Evolutionary conservation across 2,329 filamentous ascomycete genomes (phyloP).

Genomic region (Colletotrichum trifolii): DNA sequence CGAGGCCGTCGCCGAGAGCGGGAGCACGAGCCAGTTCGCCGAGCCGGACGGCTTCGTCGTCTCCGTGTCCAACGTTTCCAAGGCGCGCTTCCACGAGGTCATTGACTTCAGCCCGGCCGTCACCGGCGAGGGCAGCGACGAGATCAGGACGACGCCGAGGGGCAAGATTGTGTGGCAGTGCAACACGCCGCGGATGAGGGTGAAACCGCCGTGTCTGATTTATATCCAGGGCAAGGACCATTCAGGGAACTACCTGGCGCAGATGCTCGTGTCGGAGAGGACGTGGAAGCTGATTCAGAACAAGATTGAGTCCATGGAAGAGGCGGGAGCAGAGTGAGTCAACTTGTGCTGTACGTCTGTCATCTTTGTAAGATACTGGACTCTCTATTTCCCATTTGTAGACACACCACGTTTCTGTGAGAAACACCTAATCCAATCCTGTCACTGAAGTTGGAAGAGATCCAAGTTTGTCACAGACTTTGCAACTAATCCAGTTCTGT

Average conservation of each 20-base stretch:
- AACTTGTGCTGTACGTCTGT: too few relatives aligned
- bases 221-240: constrained; percentile 30
- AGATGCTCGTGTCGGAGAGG: constrained; percentile 24
- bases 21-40: constrained; percentile 28
- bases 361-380: too few relatives aligned
- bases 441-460: too few relatives aligned
- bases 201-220: constrained; percentile 22
- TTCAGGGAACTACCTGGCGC: constrained; percentile 25
- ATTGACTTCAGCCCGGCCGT: constrained; percentile 30
- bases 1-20: constrained; percentile 26
- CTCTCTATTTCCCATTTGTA: too few relatives aligned
- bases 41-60: constrained; percentile 28
- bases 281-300: constrained; percentile 23
- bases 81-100: constrained; percentile 31
- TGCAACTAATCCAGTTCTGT: too few relatives aligned
- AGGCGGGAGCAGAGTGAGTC: neutral
- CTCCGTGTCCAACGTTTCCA: constrained; percentile 22
- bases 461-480: too few relatives aligned
- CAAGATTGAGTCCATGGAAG: neutral
- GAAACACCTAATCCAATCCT: too few relatives aligned
- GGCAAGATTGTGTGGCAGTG: constrained; percentile 32
- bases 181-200: constrained; percentile 21
- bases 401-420: too few relatives aligned
- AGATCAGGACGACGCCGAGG: constrained; percentile 13
- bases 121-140: neutral